A percentile compares a stretch with the other conserved stretches of the same genome.
phyloP scores from a whole-genome alignment of 495 filamentous ascomycete genomes.

The Tetracladium setigerum region DNA sequence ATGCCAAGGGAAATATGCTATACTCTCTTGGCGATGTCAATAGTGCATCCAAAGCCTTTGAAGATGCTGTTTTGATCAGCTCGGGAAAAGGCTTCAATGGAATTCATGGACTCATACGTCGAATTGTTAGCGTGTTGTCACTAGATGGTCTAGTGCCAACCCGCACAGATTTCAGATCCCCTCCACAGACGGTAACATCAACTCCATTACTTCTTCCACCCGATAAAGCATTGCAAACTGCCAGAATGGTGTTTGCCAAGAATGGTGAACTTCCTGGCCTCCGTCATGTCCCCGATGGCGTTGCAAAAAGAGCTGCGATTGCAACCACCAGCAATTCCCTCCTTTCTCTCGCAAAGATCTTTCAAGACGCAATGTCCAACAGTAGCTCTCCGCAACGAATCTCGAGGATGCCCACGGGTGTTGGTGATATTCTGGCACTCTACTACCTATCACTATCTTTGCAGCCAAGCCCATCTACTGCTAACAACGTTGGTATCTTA shows the following conservation, averaged over 20 bases:
- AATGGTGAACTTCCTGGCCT: constrained; percentile 73
- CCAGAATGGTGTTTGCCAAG: constrained; percentile 72
- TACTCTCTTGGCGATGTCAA: constrained; percentile 84
- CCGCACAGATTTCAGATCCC: constrained; percentile 23
- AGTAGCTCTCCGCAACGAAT: constrained; percentile 52
- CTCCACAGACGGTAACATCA: constrained; percentile 19
- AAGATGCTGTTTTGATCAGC: constrained; percentile 88
- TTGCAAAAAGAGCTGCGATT: constrained; percentile 71
- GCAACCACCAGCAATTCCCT: constrained; percentile 95
- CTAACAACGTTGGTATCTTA: constrained; percentile 97
- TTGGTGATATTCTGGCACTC: constrained; percentile 88
- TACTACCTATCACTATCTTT: constrained; percentile 95
- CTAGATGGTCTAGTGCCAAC: constrained; percentile 11
- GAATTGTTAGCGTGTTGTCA: constrained; percentile 67
- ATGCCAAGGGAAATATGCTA: constrained; percentile 97
- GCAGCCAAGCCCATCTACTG: constrained; percentile 93
- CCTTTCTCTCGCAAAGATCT: constrained; percentile 93
- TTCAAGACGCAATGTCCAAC: constrained; percentile 95
- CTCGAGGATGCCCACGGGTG: constrained; percentile 56
- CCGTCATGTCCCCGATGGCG: constrained; percentile 61
- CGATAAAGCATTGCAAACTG: constrained; percentile 75
- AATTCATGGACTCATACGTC: constrained; percentile 72
- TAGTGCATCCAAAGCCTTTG: constrained; percentile 83
- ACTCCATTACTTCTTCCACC: constrained; percentile 76
- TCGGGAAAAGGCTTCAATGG: constrained; percentile 64